Evolutionary conservation across 2,329 filamentous ascomycete species (phyloP).

Genomic region (Apiospora sp.): DNA sequence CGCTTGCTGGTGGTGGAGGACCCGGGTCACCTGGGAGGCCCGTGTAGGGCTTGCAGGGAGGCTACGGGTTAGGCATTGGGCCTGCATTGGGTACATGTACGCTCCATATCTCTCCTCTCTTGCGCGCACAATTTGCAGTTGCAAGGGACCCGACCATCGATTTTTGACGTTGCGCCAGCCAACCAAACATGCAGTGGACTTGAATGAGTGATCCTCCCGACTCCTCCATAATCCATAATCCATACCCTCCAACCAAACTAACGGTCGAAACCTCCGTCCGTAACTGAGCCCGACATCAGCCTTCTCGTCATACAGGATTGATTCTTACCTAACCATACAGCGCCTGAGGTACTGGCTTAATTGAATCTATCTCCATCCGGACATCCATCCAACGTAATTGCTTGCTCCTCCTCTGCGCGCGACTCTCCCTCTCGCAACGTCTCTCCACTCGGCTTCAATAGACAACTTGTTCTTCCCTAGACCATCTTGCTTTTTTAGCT

Average conservation of each 20-base stretch:
- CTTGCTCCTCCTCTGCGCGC: slow-evolving; percentile 12
- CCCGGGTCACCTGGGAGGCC: background rate
- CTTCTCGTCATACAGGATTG: background rate
- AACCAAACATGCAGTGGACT: background rate
- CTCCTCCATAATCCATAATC: background rate
- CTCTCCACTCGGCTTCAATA: slow-evolving; percentile 7
- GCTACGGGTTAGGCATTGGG: background rate
- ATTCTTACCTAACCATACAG: slow-evolving; percentile 16
- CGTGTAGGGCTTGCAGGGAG: slow-evolving; percentile 5
- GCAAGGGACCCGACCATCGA: background rate
- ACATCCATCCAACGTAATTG: slow-evolving; percentile 12
- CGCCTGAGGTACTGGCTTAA: background rate
- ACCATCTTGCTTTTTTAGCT: slow-evolving; percentile 1
- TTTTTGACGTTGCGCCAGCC: slow-evolving; percentile 3
- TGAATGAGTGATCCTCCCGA: slow-evolving; percentile 3
- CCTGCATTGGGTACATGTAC: slow-evolving; percentile 2
- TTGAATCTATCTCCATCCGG: slow-evolving; percentile 16
- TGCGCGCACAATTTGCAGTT: background rate
- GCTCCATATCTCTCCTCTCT: background rate
- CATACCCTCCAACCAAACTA: slow-evolving; percentile 6
- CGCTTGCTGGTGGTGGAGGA: background rate
- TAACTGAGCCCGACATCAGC: background rate
- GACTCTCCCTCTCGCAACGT: background rate
- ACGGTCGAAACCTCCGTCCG: slow-evolving; percentile 5
- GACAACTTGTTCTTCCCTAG: slow-evolving; percentile 15